Evolutionary conservation across 352 stramenopile species (phyloP), one percentile per base, ranked within the genome.

Genomic region (Pythium dissimile): DNA sequence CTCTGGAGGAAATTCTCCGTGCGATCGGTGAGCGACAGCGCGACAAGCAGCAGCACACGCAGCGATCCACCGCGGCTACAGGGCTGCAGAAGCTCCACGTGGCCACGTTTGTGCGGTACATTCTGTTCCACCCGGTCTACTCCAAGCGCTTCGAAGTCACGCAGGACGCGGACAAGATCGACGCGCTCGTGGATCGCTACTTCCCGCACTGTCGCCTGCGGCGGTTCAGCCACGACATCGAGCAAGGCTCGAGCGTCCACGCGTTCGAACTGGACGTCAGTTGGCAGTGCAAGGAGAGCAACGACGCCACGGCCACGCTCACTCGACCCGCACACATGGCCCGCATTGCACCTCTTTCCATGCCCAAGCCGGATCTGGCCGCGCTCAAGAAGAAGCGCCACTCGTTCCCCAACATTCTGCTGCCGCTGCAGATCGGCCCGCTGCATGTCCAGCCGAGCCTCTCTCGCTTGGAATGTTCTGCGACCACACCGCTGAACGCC

Each of bases 111-210:
- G 79, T 92, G 38, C 75, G 82, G 1, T 79, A 92, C 47, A 84
- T 89, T 49, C 55, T 92, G 30, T 89, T 92, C 69, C 79, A 89
- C 35, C 74, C 77, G 12, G 63, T 89, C 48, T 92, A 89, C 66
- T 69, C 70, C 21, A 79, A 83, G 54, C 69, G 73, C 0, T 54
- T 69, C 3, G 74, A 86, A 16, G 58, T 77, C 0, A 67, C 69
- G 46, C 68, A 75, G 4, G 30, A 63, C 23, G n/a, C 49, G 15
- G 30, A 43, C 1, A 44, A 46, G 31, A 69, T 89, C 13, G 67
- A 84, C 43, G 66, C 58, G 10, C 58, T 88, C 38, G 82, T 92
- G 23, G 82, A 89, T 48, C 62, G 70, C 15, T 86, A 79, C 51
- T 92, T 92, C 55, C 72, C 77, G 32, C 79, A 92, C 48, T 92